phyloP scores from a whole-genome alignment of 169 alveolate genomes.

The Eimeria falciformis region DNA sequence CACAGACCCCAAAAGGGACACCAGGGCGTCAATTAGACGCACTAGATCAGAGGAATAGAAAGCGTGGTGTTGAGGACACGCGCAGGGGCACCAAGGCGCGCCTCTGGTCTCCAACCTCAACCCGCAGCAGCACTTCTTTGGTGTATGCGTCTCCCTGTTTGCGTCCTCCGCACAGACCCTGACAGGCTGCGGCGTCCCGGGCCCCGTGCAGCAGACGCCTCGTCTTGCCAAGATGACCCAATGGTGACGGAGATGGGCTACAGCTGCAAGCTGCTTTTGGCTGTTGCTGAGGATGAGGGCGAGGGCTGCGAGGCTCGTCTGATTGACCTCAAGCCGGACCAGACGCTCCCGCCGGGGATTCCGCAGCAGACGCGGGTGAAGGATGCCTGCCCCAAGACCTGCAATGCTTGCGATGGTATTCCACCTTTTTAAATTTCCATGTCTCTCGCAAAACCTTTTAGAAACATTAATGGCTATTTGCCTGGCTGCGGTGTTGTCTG shows the following conservation, averaged over 20 bases:
- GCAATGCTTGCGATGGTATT: slow-evolving; percentile 81
- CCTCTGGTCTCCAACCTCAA: too few species aligned
- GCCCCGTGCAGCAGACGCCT: slow-evolving; percentile 39
- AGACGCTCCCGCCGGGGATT: slow-evolving; percentile 80
- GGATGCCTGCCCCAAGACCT: slow-evolving; percentile 85
- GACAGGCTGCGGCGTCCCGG: slow-evolving; percentile 71
- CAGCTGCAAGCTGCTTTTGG: slow-evolving; percentile 80
- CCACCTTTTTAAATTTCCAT: not conserved
- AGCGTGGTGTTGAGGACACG: too few species aligned
- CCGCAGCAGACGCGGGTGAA: slow-evolving; percentile 81
- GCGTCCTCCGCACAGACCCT: slow-evolving; percentile 41
- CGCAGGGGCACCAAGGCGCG: too few species aligned
- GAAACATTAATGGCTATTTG: not conserved
- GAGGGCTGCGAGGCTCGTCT: slow-evolving; percentile 82
- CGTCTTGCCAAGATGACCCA: slow-evolving; percentile 82
- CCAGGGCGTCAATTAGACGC: too few species aligned
- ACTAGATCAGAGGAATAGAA: too few species aligned
- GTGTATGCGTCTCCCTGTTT: not conserved
- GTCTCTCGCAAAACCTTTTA: not conserved
- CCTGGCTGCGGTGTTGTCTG: not conserved
- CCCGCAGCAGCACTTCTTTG: too few species aligned
- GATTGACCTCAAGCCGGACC: slow-evolving; percentile 75
- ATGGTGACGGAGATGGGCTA: slow-evolving; percentile 83
- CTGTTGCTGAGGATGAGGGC: slow-evolving; percentile 78
- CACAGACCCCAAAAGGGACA: too few species aligned